These are phyloP conservation scores for Linum lewisii DNA, from an alignment of 345 rosid genomes.

Conservation along the genomic window DNA sequence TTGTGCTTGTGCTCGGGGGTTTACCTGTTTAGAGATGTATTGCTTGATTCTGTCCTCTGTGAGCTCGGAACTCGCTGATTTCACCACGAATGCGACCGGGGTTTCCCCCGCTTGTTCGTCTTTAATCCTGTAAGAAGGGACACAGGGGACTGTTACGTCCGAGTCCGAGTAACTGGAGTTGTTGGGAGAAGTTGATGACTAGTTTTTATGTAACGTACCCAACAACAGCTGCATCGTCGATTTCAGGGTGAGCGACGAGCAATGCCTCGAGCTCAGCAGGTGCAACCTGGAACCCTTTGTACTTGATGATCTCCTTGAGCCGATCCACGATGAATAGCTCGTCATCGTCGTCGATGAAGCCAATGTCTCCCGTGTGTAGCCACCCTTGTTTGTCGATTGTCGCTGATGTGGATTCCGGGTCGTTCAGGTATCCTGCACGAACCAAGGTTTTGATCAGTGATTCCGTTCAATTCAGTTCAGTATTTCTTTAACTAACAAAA, in stretches of 20 bases:
- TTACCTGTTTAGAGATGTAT: conserved; percentile 22
- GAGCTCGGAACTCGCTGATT: conserved; percentile 11
- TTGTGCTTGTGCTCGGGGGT: too few relatives aligned
- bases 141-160: too few relatives aligned
- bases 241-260: conserved; percentile 13
- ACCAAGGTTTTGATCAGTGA: background rate
- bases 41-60: conserved; percentile 17
- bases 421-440: conserved; percentile 1
- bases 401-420: background rate
- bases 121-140: conserved; percentile 12
- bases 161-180: too few relatives aligned
- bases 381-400: conserved; percentile 16
- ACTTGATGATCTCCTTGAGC: conserved; percentile 27
- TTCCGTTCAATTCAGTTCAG: background rate
- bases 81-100: conserved; percentile 22
- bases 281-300: conserved; percentile 28
- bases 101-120: conserved; percentile 21
- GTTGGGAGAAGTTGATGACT: too few relatives aligned
- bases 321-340: conserved; percentile 28
- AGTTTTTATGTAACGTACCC: too few relatives aligned
- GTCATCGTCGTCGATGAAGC: conserved; percentile 22
- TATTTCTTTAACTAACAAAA: background rate
- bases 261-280: conserved; percentile 24
- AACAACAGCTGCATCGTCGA: conserved; percentile 26
- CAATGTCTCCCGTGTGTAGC: conserved; percentile 26